phyloP scores from a whole-genome alignment of 1,139 yeast species.

The Pichia sp. region DNA sequence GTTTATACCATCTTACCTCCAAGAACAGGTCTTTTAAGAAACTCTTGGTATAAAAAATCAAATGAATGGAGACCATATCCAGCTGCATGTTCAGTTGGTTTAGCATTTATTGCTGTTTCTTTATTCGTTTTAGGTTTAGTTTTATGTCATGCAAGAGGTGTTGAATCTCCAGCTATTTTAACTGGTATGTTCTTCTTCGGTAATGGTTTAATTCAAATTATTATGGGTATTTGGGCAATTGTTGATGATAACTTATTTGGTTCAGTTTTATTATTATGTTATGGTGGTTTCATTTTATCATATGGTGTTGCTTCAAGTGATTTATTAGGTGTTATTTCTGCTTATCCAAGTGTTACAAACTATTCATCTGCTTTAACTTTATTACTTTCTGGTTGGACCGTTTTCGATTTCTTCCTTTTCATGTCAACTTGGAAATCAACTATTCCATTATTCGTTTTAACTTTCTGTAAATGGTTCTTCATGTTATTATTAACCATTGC shows the following conservation, averaged over 20 bases:
- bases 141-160: slow-evolving; percentile 47
- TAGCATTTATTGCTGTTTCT: slow-evolving; percentile 23
- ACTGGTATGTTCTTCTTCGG: slow-evolving; percentile 47
- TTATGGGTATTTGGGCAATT: slow-evolving; percentile 61
- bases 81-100: slow-evolving; percentile 26
- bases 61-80: slow-evolving; percentile 27
- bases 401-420: slow-evolving; percentile 37
- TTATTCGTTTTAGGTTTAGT: slow-evolving; percentile 30
- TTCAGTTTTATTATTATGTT: slow-evolving; percentile 32
- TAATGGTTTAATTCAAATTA: slow-evolving; percentile 57
- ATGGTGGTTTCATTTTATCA: slow-evolving; percentile 35
- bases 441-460: slow-evolving; percentile 33
- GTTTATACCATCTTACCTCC: slow-evolving; percentile 21
- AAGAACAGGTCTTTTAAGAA: slow-evolving; percentile 25
- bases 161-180: slow-evolving; percentile 40
- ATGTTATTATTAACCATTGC: slow-evolving; percentile 39
- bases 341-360: slow-evolving; percentile 28
- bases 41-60: slow-evolving; percentile 23
- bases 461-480: slow-evolving; percentile 34
- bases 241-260: slow-evolving; percentile 43
- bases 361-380: slow-evolving; percentile 36
- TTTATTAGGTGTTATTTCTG: slow-evolving; percentile 29
- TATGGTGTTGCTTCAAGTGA: slow-evolving; percentile 31
- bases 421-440: slow-evolving; percentile 39
- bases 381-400: slow-evolving; percentile 40